These are phyloP conservation scores for Planoprotostelium fungivorum DNA, from an alignment of 78 protist genomes.

Conservation along the genomic window DNA sequence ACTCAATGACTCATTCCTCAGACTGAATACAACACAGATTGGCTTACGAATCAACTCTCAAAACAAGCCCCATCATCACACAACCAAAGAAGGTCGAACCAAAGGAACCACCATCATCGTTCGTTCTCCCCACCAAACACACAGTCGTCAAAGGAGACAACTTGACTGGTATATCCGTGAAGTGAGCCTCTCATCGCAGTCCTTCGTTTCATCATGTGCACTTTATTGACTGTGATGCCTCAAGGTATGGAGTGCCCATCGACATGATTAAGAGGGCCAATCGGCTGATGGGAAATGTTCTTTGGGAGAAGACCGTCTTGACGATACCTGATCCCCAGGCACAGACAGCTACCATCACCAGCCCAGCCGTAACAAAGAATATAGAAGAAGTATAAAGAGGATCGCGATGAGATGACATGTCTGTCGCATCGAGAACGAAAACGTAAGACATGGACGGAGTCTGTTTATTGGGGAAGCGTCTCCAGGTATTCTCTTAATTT, in stretches of 20 bases:
- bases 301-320: neutral
- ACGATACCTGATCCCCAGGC: neutral
- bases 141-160: neutral
- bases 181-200: neutral
- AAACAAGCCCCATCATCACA: neutral
- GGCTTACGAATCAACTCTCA: neutral
- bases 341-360: no score
- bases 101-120: no score
- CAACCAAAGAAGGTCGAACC: no score
- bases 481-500: slow-evolving; percentile 21
- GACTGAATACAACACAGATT: neutral
- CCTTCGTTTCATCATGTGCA: neutral
- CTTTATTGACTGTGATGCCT: no score
- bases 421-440: no score
- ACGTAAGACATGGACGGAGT: no score
- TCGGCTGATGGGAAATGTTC: neutral
- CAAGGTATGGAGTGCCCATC: neutral
- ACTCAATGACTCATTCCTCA: neutral
- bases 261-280: neutral
- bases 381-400: no score
- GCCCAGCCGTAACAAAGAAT: no score
- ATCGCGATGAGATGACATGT: no score
- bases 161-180: neutral
- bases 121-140: neutral
- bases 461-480: neutral